Evolutionary conservation across 495 filamentous ascomycete species (phyloP).

Genomic region (Terfezia claveryi): DNA sequence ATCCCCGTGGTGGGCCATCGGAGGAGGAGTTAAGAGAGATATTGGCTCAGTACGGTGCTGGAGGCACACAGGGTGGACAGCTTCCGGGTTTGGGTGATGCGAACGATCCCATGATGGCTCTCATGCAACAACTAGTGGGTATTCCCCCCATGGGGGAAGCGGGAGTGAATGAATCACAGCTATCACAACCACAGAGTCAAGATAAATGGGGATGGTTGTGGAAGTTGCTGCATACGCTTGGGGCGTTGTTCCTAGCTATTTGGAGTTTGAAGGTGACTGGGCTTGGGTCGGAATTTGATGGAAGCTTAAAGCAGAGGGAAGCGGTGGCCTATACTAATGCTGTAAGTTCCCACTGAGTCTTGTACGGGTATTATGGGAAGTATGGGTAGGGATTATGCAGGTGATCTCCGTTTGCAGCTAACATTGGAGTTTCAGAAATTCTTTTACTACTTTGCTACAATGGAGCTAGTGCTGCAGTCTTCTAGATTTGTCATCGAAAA

Average conservation of each 20-base stretch:
- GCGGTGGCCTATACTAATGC: background rate
- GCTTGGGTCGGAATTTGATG: constrained; percentile 9
- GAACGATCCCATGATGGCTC: constrained; percentile 16
- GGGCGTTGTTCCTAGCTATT: constrained; percentile 8
- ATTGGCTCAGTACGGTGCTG: constrained; percentile 19
- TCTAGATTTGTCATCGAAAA: constrained; percentile 17
- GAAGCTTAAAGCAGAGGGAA: constrained; percentile 7
- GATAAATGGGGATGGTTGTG: constrained; percentile 15
- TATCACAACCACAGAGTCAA: constrained; percentile 1
- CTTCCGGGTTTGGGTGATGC: background rate
- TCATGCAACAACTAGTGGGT: constrained; percentile 16
- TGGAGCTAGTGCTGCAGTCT: constrained; percentile 17
- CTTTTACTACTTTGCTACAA: constrained; percentile 19
- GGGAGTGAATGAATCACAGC: background rate
- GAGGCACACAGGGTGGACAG: background rate
- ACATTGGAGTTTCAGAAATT: constrained; percentile 8
- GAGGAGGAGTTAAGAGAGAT: constrained; percentile 23
- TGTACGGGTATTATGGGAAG: no score
- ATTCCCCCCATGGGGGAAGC: constrained; percentile 2
- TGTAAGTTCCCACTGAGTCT: no score
- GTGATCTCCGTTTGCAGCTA: no score
- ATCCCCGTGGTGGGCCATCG: constrained; percentile 17
- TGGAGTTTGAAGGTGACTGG: constrained; percentile 8
- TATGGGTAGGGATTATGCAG: no score
- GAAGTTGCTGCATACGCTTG: constrained; percentile 11